phyloP scores from a whole-genome alignment of 2,329 filamentous ascomycete genomes.

The Botrytis sinoallii region DNA sequence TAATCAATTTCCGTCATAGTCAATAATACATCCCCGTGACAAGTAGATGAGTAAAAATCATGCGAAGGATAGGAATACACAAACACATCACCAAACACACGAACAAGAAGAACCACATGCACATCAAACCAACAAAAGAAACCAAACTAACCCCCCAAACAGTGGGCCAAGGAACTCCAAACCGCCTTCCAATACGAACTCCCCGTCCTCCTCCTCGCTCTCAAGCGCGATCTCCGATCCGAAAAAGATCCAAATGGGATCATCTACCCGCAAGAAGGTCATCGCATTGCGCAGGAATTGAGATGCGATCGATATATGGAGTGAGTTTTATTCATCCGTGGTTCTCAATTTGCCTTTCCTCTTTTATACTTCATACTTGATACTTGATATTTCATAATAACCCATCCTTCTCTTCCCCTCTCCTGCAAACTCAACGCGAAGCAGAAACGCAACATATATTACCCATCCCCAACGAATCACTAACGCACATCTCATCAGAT shows the following conservation, averaged over 20 bases:
- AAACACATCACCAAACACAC: not conserved
- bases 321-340: constrained; percentile 39
- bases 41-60: not conserved
- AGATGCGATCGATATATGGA: constrained; percentile 62
- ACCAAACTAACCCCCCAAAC: constrained; percentile 6
- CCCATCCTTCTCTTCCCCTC: not conserved
- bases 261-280: constrained; percentile 60
- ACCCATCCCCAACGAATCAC: not conserved
- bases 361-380: no score
- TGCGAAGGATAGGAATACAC: not conserved
- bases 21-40: not conserved
- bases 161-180: constrained; percentile 59
- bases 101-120: not conserved
- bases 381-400: not conserved
- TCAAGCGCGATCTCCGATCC: constrained; percentile 58
- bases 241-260: constrained; percentile 58
- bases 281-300: constrained; percentile 55
- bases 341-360: no score
- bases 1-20: not conserved
- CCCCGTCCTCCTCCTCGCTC: constrained; percentile 55
- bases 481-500: not conserved
- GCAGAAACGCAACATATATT: not conserved
- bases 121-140: not conserved
- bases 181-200: constrained; percentile 48
- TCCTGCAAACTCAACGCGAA: not conserved